Evolutionary conservation across 2,329 filamentous ascomycete species (phyloP).

Genomic region (Aurifilum marmelostoma): DNA sequence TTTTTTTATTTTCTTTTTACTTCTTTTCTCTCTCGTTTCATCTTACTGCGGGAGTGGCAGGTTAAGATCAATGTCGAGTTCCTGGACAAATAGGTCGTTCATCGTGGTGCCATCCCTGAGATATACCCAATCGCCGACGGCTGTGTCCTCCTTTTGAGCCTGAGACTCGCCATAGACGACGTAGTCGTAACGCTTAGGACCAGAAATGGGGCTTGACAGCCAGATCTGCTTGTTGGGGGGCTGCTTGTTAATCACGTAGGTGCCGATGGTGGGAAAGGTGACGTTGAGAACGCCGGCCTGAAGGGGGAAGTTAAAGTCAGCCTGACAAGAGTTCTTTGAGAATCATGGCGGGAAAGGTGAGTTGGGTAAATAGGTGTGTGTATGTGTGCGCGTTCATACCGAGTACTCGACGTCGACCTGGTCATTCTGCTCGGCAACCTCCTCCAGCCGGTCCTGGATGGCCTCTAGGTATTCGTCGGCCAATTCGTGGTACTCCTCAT

Average conservation of each 20-base stretch:
- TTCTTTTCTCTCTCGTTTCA: too few relatives aligned
- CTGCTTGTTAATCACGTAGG: slow-evolving; percentile 97
- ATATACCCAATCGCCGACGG: slow-evolving; percentile 82
- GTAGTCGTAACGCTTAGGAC: slow-evolving; percentile 94
- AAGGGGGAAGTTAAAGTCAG: neutral
- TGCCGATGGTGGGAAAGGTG: slow-evolving; percentile 69
- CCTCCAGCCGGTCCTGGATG: slow-evolving; percentile 66
- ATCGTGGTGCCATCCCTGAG: slow-evolving; percentile 79
- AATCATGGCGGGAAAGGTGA: neutral
- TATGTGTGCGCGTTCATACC: slow-evolving; percentile 54
- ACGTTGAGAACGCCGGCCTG: slow-evolving; percentile 87
- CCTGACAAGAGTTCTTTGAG: neutral
- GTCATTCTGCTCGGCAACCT: slow-evolving; percentile 70
- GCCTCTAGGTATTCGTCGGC: slow-evolving; percentile 74
- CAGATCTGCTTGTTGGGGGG: slow-evolving; percentile 97
- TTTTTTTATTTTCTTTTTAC: too few relatives aligned
- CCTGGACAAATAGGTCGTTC: slow-evolving; percentile 71
- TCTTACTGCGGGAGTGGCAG: slow-evolving; percentile 30
- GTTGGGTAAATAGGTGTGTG: neutral
- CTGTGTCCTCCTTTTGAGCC: slow-evolving; percentile 78
- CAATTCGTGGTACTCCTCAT: slow-evolving; percentile 74
- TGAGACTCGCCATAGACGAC: slow-evolving; percentile 74
- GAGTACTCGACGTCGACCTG: slow-evolving; percentile 89
- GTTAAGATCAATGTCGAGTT: slow-evolving; percentile 70
- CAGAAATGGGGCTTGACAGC: slow-evolving; percentile 88